Evolutionary conservation across 176 grass and related monocot genomes (phyloP), one percentile per base, ranked within the genome.

Genomic region (Bromus sterilis): DNA sequence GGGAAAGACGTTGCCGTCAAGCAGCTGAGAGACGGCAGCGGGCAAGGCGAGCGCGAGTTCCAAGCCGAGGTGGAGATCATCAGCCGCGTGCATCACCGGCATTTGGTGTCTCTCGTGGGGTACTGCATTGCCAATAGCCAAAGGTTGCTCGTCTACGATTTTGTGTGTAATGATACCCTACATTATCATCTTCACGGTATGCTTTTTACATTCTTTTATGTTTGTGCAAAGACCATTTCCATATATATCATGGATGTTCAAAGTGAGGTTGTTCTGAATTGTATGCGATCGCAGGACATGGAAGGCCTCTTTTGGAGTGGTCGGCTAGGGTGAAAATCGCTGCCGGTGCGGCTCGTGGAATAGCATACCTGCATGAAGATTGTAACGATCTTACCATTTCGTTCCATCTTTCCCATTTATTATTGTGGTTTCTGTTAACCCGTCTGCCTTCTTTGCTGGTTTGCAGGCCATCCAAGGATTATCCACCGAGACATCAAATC

Each of bases 401-500:
- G 66, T 11, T 14, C 32, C 24, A 33, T 55, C 3, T 68, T 80
- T 67, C 56, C 13, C 31, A 74, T 83, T 57, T 56, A 40, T 56
- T 31, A 35, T 34, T 33, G 36, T 23, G 3, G 12, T 73, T 48
- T 75, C 1, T 83, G 11, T 64, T 42, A 41, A 29, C 43, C 41
- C 14, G 20, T n/a, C 33, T 11, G 33, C 6, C 12, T 58, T 42
- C 81, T 81, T 86, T 71, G 37, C 31, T 55, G 43, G 75, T 88
- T 34, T 78, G 35, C 62, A 98, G 95, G 95, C 56, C 86, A 98
- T 85, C 92, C 90, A 74, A 87, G 92, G 76, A 98, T 98, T 71
- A 98, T 98, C 37, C 95, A 94, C 36, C 89, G 92, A 86, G 95
- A 98, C 85, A 98, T 98, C 75, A 98, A 94, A 75, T 94, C 95